phyloP scores from a whole-genome alignment of 2,329 filamentous ascomycete genomes.

The Ophiobolus disseminans region DNA sequence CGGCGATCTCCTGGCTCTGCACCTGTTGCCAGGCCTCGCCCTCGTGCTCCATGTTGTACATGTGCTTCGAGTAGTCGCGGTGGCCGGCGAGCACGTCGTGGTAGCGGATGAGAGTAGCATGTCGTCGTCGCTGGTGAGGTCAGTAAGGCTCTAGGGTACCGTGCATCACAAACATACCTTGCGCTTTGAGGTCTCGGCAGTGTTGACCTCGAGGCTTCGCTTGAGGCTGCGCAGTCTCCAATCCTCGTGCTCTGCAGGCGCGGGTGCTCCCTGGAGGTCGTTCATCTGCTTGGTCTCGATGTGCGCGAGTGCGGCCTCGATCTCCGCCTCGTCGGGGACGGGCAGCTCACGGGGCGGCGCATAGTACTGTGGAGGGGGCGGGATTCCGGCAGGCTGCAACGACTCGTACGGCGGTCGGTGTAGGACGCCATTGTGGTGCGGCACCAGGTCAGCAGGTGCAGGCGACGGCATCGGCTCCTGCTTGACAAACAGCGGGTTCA shows the following conservation, averaged over 20 bases:
- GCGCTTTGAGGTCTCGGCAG: slow-evolving; percentile 68
- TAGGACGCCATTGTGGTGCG: slow-evolving; percentile 24
- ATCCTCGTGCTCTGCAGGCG: slow-evolving; percentile 60
- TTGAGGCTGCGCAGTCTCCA: slow-evolving; percentile 66
- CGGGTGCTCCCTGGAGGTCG: slow-evolving; percentile 63
- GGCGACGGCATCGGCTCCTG: slow-evolving; percentile 43
- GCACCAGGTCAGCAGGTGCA: slow-evolving; percentile 32
- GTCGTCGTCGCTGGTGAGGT: slow-evolving; percentile 62
- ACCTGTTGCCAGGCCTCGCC: slow-evolving; percentile 84
- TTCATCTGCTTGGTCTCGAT: slow-evolving; percentile 65
- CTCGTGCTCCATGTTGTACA: slow-evolving; percentile 79
- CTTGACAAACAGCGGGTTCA: slow-evolving; percentile 41
- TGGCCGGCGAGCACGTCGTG: slow-evolving; percentile 70
- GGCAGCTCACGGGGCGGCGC: slow-evolving; percentile 38
- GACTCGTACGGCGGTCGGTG: slow-evolving; percentile 30
- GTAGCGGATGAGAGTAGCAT: slow-evolving; percentile 63
- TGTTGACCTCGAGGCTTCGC: slow-evolving; percentile 71
- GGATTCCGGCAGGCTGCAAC: slow-evolving; percentile 28
- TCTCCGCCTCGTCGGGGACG: slow-evolving; percentile 64
- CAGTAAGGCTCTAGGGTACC: slow-evolving; percentile 11
- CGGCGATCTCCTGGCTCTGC: slow-evolving; percentile 85
- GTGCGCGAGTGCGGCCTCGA: slow-evolving; percentile 69
- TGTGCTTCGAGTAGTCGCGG: slow-evolving; percentile 73
- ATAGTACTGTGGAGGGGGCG: slow-evolving; percentile 20
- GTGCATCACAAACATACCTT: slow-evolving; percentile 58